Evolutionary conservation across 2,329 filamentous ascomycete genomes (phyloP).

Genomic region (Fusarium staphyleae): DNA sequence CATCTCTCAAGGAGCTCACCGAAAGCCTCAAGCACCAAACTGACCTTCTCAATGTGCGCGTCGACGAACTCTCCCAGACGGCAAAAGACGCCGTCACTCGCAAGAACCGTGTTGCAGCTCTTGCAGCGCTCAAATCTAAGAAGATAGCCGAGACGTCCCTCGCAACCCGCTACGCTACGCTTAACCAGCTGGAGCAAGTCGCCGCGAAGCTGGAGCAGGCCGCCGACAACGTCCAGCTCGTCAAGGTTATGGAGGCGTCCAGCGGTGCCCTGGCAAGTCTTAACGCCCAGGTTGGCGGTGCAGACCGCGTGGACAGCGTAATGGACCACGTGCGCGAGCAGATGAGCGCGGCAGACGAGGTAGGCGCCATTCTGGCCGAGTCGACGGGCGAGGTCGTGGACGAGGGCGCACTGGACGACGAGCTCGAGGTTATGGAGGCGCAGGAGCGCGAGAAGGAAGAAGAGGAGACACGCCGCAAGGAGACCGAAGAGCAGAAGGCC

Average conservation of each 20-base stretch:
- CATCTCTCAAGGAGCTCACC: conserved; percentile 81
- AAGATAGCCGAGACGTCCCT: conserved; percentile 81
- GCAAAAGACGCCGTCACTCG: conserved; percentile 74
- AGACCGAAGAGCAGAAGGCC: conserved; percentile 50
- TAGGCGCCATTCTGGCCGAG: conserved; percentile 78
- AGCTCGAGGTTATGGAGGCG: conserved; percentile 77
- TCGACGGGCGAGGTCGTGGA: conserved; percentile 64
- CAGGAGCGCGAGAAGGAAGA: conserved; percentile 63
- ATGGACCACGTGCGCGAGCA: conserved; percentile 79
- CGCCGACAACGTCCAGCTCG: conserved; percentile 80
- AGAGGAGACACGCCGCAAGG: conserved; percentile 54
- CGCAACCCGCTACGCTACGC: conserved; percentile 72
- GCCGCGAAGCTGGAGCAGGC: conserved; percentile 87
- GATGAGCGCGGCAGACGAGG: conserved; percentile 83
- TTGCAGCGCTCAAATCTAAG: conserved; percentile 81
- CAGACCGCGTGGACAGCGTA: conserved; percentile 76
- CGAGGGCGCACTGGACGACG: conserved; percentile 85
- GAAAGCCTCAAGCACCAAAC: conserved; percentile 77
- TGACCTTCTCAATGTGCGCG: conserved; percentile 68
- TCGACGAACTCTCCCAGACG: conserved; percentile 67
- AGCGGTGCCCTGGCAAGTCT: conserved; percentile 74
- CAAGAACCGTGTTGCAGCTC: conserved; percentile 77
- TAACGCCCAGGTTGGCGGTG: conserved; percentile 79
- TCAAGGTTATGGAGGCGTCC: conserved; percentile 82
- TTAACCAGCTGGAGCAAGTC: conserved; percentile 83